Percentiles rank a stretch among this genome's conserved stretches.
These are phyloP conservation scores for Picochlorum sp. DNA, from an alignment of 139 green algal species.

Conservation along the genomic window DNA sequence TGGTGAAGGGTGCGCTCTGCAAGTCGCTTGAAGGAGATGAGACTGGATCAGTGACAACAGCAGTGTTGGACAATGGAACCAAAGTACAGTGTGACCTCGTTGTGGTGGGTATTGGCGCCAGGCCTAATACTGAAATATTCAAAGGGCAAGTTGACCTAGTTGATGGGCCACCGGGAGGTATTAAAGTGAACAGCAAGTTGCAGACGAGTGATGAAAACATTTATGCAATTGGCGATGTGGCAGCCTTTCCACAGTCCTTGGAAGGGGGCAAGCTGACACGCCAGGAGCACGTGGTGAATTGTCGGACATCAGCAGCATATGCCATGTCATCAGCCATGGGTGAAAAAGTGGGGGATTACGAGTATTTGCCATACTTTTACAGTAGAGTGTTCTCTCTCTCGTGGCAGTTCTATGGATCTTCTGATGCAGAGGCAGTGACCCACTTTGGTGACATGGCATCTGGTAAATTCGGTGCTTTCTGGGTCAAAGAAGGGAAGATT, in stretches of 20 bases:
- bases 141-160: constrained; percentile 43
- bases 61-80: constrained; percentile 52
- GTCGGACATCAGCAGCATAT: constrained; percentile 20
- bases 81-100: constrained; percentile 56
- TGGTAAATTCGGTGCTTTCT: constrained; percentile 82
- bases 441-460: constrained; percentile 40
- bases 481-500: constrained; percentile 64
- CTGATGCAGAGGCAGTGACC: constrained; percentile 31
- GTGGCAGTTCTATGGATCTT: constrained; percentile 73
- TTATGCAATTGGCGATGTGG: constrained; percentile 87
- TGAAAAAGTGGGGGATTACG: constrained; percentile 43
- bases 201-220: constrained; percentile 60
- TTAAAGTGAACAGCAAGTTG: constrained; percentile 69
- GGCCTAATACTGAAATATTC: constrained; percentile 60
- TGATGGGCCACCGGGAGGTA: constrained; percentile 54
- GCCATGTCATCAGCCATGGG: constrained; percentile 17
- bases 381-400: constrained; percentile 73
- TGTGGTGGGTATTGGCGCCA: constrained; percentile 74
- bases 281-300: constrained; percentile 81
- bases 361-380: constrained; percentile 96
- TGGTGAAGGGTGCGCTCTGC: constrained; percentile 54
- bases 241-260: constrained; percentile 72
- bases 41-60: constrained; percentile 30
- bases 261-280: constrained; percentile 30
- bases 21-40: constrained; percentile 21